Base-by-base conservation (phyloP, 2,329 filamentous ascomycete genomes). In the Exophiala bonariae region DNA sequence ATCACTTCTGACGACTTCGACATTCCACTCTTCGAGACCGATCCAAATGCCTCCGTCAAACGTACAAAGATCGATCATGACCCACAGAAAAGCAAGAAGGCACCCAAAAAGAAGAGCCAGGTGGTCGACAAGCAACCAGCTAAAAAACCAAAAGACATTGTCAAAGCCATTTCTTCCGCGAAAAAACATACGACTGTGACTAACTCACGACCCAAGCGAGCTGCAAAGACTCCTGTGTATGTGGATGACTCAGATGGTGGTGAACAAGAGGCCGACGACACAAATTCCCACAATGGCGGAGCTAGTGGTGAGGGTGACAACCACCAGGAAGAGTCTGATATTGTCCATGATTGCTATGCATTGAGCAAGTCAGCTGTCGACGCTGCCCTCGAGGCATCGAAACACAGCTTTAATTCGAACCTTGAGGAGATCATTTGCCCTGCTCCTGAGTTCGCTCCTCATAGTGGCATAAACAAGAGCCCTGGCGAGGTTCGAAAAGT, bases 1-100 rank as follows among this genome's bases (percentile, higher is more conserved):
- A 19, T 31, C 40, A 43, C 43, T 6, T 20, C 33, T n/a, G 41
- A 34, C 26, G 36, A 49, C 11, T 54, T 46, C 33, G 48, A 54
- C 23, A 22, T 54, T 5, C 52, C 52, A 4, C 18, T 20, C 20
- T 23, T 10, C n/a, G 34, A 36, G 22, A 38, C 43, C 8, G 48
- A 51, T n/a, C 18, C 17, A 11, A 5, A 33, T 18, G 33, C 17
- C 11, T 35, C 35, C 9, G 30, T 28, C 17, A 54, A 54, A 39
- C 48, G 36, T 16, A 32, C 39, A 5, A 54, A 51, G 41, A 43
- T 35, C 26, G 36, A 45, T n/a, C 32, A 11, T 13, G 26, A 18
- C 1, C 50, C 44, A 22, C 32, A 37, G 6, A 13, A 26, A 14
- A n/a, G 16, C 2, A 50, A 39, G 18, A 22, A 13, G 4, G 5